Conservation (phyloP, 73 alveolate genomes). For the Paramecium sonneborni region DNA sequence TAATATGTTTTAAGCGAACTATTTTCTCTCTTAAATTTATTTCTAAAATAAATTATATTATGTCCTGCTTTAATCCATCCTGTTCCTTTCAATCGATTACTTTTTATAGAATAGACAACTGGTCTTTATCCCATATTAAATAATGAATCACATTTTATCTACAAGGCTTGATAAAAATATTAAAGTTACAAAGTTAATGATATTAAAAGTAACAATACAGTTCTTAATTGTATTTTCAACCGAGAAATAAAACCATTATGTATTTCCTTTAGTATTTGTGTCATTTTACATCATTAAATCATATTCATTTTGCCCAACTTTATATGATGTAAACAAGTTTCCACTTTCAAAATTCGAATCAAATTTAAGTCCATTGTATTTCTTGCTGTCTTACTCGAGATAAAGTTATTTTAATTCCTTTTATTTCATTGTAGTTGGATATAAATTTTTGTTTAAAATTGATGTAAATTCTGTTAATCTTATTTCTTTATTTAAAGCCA, state of each 20-base stretch:
- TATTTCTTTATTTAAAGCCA: neutral
- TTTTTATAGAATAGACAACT: slow-evolving; percentile 72
- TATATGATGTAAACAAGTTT: slow-evolving; percentile 40
- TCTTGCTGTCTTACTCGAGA: slow-evolving; percentile 15
- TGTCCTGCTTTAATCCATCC: slow-evolving; percentile 83
- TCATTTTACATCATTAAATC: slow-evolving; percentile 66
- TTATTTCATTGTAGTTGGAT: neutral
- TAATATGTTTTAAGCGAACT: slow-evolving; percentile 72
- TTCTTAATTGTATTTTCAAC: slow-evolving; percentile 33
- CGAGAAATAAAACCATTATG: slow-evolving; percentile 69
- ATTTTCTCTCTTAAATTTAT: slow-evolving; percentile 51
- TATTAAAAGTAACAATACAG: slow-evolving; percentile 57
- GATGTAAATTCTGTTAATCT: neutral
- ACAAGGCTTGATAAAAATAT: slow-evolving; percentile 20
- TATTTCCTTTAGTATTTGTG: slow-evolving; percentile 70
- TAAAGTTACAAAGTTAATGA: slow-evolving; percentile 61
- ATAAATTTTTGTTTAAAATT: neutral
- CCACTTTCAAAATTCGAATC: slow-evolving; percentile 69
- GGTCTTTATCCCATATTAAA: slow-evolving; percentile 88
- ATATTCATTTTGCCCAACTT: slow-evolving; percentile 66
- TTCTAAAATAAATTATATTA: slow-evolving; percentile 72
- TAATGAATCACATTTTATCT: slow-evolving; percentile 79
- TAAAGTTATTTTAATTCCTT: neutral
- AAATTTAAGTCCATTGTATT: slow-evolving; percentile 23
- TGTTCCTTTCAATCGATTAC: slow-evolving; percentile 9